A percentile compares a stretch with the other conserved stretches of the same genome.
Conservation (phyloP, 768 basidiomycete genomes). For the Panaeolus cyanescens region DNA sequence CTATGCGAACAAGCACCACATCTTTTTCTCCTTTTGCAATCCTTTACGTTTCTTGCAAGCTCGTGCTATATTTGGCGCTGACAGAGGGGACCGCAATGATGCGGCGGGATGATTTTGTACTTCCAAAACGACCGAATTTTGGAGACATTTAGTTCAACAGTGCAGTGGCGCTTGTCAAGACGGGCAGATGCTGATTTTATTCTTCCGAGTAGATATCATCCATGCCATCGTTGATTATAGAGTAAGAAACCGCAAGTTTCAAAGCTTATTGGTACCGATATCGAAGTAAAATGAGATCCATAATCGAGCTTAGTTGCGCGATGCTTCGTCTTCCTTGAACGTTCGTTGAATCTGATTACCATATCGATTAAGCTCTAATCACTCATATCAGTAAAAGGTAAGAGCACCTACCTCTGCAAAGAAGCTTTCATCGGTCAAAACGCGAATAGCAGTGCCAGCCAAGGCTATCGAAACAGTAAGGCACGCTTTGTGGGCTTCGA, state of each 20-base stretch:
- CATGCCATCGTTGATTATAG: not conserved
- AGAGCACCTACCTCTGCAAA: conserved; percentile 45
- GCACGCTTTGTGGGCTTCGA: conserved; percentile 64
- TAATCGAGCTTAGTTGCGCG: not conserved
- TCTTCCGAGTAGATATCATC: not conserved
- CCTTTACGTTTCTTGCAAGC: not conserved
- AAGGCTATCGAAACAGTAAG: conserved; percentile 71
- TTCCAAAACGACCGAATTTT: not conserved
- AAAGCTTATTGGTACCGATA: not conserved
- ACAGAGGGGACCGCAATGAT: not conserved
- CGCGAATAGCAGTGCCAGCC: conserved; percentile 68
- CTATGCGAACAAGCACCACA: not conserved
- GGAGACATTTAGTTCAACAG: not conserved
- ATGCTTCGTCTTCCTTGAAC: conserved; percentile 22
- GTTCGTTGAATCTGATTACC: conserved; percentile 19
- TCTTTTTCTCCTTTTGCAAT: not conserved
- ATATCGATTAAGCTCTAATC: not conserved
- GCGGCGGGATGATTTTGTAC: not conserved
- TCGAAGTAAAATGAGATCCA: not conserved
- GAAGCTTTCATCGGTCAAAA: conserved; percentile 69
- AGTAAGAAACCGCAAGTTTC: no score
- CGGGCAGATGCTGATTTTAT: not conserved
- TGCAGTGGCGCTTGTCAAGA: not conserved
- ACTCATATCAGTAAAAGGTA: not conserved
- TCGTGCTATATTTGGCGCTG: conserved; percentile 2